Evolutionary conservation across 306 rosid genomes (phyloP).

Genomic region (Acacia acuminata): DNA sequence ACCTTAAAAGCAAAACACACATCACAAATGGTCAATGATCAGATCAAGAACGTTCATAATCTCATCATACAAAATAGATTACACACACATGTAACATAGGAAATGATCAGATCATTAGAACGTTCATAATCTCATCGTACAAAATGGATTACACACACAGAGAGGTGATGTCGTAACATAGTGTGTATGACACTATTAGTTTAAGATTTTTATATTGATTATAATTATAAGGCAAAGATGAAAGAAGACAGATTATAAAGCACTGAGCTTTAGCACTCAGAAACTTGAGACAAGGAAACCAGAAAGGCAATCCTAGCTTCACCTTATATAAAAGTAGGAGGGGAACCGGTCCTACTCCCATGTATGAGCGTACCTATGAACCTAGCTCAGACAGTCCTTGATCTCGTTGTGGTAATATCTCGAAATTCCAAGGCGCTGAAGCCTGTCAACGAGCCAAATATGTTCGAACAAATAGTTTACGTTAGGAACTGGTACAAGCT

Average conservation of each 20-base stretch:
- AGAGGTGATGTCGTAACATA: too few species aligned
- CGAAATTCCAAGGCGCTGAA: too few species aligned
- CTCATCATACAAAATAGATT: background rate
- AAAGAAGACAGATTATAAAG: background rate
- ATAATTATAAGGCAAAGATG: background rate
- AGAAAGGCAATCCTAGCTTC: constrained; percentile 13
- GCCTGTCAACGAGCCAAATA: too few species aligned
- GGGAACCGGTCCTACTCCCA: too few species aligned
- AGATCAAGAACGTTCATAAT: background rate
- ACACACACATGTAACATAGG: background rate
- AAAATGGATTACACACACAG: background rate
- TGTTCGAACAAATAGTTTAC: too few species aligned
- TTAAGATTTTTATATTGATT: background rate
- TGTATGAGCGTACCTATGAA: too few species aligned
- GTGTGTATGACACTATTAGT: background rate
- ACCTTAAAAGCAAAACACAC: background rate
- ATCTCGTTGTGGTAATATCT: too few species aligned
- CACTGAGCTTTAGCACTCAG: background rate
- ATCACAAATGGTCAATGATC: background rate
- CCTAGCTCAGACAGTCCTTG: too few species aligned
- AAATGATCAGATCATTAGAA: constrained; percentile 2
- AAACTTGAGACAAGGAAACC: too few species aligned
- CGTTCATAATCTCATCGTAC: background rate
- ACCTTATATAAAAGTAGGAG: too few species aligned
- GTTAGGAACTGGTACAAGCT: too few species aligned